A percentile compares a stretch with the other conserved stretches of the same genome.
Conservation (phyloP, 768 basidiomycete species). For the Cystobasidium tubakii region DNA sequence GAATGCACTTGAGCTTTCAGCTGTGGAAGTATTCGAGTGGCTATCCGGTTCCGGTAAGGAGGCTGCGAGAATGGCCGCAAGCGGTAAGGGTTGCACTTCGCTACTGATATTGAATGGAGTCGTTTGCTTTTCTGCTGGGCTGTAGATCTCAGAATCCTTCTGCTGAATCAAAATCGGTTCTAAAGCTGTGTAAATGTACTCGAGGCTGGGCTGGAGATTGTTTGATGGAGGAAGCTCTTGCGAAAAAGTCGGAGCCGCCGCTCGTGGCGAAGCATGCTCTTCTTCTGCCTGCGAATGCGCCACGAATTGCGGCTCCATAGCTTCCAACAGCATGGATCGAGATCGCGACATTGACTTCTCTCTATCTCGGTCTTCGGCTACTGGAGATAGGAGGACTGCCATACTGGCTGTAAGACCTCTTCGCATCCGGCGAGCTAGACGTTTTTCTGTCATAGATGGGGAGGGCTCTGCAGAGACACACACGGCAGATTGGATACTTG, state of each 20-base stretch:
- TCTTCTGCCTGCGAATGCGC: not conserved
- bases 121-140: not conserved
- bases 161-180: no score
- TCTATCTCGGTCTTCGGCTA: not conserved
- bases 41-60: not conserved
- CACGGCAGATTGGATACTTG: not conserved
- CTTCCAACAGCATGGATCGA: not conserved
- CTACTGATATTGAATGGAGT: not conserved
- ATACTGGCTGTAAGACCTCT: not conserved
- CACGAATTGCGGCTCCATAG: not conserved
- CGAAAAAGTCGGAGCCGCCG: no score
- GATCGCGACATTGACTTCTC: conserved; percentile 9
- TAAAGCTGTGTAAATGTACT: no score
- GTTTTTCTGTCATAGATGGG: not conserved
- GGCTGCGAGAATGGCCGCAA: not conserved
- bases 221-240: no score
- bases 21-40: no score
- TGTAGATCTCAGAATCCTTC: not conserved
- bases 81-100: not conserved
- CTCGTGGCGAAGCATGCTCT: no score
- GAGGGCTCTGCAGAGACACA: not conserved
- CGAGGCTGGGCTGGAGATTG: no score
- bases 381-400: not conserved
- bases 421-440: not conserved
- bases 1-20: no score